Percentiles rank a stretch among this genome's conserved stretches.
These are phyloP conservation scores for Globisporangium solare DNA, from an alignment of 352 stramenopile species.

Conservation along the genomic window DNA sequence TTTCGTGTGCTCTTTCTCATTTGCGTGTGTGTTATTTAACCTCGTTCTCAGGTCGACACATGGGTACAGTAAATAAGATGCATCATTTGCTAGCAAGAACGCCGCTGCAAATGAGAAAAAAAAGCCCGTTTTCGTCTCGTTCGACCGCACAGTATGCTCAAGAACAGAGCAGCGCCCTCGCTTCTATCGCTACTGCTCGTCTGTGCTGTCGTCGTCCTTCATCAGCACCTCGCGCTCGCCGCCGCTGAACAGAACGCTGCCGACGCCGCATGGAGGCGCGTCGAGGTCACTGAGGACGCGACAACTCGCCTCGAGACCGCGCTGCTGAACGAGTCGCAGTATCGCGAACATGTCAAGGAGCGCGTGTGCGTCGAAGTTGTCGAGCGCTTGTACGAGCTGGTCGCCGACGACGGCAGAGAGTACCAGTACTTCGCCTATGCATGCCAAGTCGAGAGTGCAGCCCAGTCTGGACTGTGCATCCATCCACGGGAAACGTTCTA, in stretches of 20 bases:
- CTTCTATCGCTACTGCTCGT: too few relatives aligned
- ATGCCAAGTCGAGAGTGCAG: conserved; percentile 1
- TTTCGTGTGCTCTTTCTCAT: too few relatives aligned
- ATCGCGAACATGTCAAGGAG: conserved; percentile 92
- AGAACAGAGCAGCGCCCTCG: too few relatives aligned
- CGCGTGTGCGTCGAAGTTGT: conserved; percentile 80
- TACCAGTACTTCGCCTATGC: conserved; percentile 10
- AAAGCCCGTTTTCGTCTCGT: too few relatives aligned
- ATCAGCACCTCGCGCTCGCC: too few relatives aligned
- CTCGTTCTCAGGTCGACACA: too few relatives aligned
- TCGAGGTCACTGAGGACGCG: conserved; percentile 6
- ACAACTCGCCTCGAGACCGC: conserved; percentile 1
- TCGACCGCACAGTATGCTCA: too few relatives aligned
- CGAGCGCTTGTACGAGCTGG: conserved; percentile 81
- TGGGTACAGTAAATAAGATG: too few relatives aligned
- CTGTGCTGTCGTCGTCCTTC: too few relatives aligned
- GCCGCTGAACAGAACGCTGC: neutral
- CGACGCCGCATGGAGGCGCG: neutral
- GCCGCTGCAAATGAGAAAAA: too few relatives aligned
- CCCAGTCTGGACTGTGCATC: neutral
- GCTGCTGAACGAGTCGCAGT: conserved; percentile 21
- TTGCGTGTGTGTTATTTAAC: too few relatives aligned
- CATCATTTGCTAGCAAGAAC: too few relatives aligned
- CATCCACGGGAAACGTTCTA: conserved; percentile 1
- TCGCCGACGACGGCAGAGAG: conserved; percentile 21